These are phyloP conservation scores for Microbotryum silenes-acaulis DNA, from an alignment of 1,284 basidiomycete genomes.

Conservation along the genomic window DNA sequence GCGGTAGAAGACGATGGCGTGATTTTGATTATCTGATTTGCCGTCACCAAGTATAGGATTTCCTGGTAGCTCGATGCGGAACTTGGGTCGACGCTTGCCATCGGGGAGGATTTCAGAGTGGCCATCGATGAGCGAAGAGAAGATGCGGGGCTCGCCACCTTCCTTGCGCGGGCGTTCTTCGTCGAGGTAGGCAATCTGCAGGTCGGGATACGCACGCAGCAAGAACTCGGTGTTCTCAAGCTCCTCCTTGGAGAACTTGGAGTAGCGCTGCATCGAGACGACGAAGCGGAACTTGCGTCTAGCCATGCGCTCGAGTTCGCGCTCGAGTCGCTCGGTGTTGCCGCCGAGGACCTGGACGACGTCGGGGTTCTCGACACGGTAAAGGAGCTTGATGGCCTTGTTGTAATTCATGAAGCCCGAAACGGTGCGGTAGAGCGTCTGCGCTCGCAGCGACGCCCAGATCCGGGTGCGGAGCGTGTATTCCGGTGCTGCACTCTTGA, in stretches of 20 bases:
- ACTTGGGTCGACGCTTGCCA: conserved; percentile 87
- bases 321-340: conserved; percentile 94
- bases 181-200: conserved; percentile 97
- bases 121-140: conserved; percentile 93
- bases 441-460: conserved; percentile 95
- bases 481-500: conserved; percentile 97
- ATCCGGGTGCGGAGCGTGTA: conserved; percentile 98
- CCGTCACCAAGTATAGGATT: conserved; percentile 99
- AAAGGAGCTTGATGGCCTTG: conserved; percentile 99
- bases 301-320: conserved; percentile 94
- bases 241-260: conserved; percentile 99
- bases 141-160: conserved; percentile 88
- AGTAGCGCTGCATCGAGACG: conserved; percentile 98
- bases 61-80: conserved; percentile 95
- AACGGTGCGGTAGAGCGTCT: conserved; percentile 96
- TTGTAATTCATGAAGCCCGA: conserved; percentile 99
- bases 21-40: conserved; percentile 99
- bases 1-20: conserved; percentile 97
- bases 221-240: conserved; percentile 98
- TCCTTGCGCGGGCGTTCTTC: conserved; percentile 88
- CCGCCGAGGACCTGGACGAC: conserved; percentile 95
- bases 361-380: conserved; percentile 98
- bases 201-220: conserved; percentile 93
- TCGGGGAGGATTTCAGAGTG: conserved; percentile 91
- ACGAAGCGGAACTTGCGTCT: conserved; percentile 98